These are phyloP conservation scores for Fistulinella cinereoalba DNA, from an alignment of 1,284 basidiomycete genomes.

Conservation along the genomic window DNA sequence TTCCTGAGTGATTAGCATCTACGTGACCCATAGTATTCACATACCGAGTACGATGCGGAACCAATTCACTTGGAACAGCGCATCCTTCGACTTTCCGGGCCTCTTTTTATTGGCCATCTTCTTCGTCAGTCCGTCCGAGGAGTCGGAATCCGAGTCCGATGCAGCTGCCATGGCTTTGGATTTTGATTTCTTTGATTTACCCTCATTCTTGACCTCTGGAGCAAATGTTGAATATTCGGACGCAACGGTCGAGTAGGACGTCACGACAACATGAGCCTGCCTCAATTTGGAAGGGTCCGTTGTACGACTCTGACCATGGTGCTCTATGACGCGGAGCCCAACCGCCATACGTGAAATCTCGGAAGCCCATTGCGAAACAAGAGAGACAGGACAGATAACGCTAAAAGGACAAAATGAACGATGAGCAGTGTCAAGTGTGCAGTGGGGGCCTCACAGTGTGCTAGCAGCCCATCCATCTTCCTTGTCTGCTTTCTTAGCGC, in stretches of 20 bases:
- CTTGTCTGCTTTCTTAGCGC: constrained; percentile 64
- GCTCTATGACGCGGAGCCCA: constrained; percentile 69
- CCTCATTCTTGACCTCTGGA: constrained; percentile 50
- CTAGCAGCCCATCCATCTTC: constrained; percentile 67
- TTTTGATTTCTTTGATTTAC: constrained; percentile 40
- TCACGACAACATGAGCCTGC: constrained; percentile 75
- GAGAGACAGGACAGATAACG: constrained; percentile 78
- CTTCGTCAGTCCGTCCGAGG: constrained; percentile 28
- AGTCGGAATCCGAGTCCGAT: constrained; percentile 41
- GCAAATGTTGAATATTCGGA: constrained; percentile 64
- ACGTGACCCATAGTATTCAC: constrained; percentile 9
- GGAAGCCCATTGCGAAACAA: constrained; percentile 89
- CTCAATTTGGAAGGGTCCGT: constrained; percentile 60
- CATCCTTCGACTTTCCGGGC: constrained; percentile 48
- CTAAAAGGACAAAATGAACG: constrained; percentile 38
- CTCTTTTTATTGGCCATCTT: constrained; percentile 36
- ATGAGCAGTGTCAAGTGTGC: constrained; percentile 5
- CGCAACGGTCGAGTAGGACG: constrained; percentile 78
- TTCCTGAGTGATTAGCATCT: background rate
- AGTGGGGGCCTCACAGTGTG: constrained; percentile 62
- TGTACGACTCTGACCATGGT: constrained; percentile 76
- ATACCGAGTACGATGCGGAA: constrained; percentile 82
- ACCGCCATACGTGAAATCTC: constrained; percentile 82
- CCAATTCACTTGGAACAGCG: constrained; percentile 82
- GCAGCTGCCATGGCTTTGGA: constrained; percentile 28